Evolutionary conservation across 1,284 basidiomycete species (phyloP).

Genomic region (Athelia sp.): DNA sequence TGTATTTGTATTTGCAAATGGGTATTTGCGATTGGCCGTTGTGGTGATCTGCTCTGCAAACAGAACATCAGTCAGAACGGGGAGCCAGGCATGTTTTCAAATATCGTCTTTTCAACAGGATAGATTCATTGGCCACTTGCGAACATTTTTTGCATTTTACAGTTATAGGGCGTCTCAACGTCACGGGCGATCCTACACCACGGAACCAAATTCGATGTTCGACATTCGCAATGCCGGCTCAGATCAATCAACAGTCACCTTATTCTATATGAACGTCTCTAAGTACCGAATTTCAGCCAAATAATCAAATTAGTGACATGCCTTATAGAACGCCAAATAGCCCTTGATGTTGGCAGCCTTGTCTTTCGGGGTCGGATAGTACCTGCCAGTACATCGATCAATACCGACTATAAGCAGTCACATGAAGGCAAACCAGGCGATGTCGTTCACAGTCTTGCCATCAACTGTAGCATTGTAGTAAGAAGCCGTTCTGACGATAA

Average conservation of each 20-base stretch:
- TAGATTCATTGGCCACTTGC: no score
- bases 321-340: slow-evolving; percentile 67
- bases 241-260: not conserved
- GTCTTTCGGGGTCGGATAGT: slow-evolving; percentile 49
- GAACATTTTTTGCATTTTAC: no score
- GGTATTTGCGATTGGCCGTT: no score
- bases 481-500: slow-evolving; percentile 41
- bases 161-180: no score
- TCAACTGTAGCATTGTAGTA: slow-evolving; percentile 53
- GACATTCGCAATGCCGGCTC: not conserved
- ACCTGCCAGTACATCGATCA: slow-evolving; percentile 34
- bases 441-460: slow-evolving; percentile 44
- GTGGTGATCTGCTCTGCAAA: no score
- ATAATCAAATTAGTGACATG: slow-evolving; percentile 19
- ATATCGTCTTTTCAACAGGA: no score
- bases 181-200: no score
- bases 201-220: no score
- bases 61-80: no score
- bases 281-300: no score
- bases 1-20: no score
- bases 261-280: not conserved
- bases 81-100: no score
- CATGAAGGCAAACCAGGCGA: slow-evolving; percentile 48
- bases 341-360: slow-evolving; percentile 52
- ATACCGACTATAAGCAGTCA: not conserved